Evolutionary conservation across 257 asterid genomes (phyloP).

Genomic region (Solanum etuberosum): DNA sequence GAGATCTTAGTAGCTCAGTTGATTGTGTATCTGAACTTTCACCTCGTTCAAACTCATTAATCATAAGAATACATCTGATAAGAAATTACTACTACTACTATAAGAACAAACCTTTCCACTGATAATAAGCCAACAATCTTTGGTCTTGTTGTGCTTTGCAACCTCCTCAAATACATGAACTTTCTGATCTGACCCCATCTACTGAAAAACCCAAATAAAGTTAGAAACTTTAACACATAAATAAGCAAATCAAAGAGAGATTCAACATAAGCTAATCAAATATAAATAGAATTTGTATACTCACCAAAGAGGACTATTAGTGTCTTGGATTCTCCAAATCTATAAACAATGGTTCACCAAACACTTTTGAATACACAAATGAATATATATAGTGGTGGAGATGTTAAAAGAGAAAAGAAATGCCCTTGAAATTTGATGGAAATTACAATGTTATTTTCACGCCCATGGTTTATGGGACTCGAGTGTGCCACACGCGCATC

Average conservation of each 20-base stretch:
- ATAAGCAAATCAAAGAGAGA: not conserved
- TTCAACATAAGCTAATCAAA: not conserved
- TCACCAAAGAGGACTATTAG: not conserved
- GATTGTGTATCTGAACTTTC: not conserved
- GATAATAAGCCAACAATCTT: slow-evolving; percentile 56
- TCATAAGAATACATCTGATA: too few species aligned
- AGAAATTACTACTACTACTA: not conserved
- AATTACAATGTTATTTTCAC: not conserved
- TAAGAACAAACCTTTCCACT: slow-evolving; percentile 36
- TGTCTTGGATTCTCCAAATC: not conserved
- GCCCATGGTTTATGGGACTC: not conserved
- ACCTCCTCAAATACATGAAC: slow-evolving; percentile 40
- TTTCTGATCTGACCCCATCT: slow-evolving; percentile 46
- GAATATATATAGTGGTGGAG: not conserved
- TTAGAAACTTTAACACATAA: not conserved
- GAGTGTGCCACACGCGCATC: not conserved
- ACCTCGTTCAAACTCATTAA: not conserved
- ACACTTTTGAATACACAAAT: not conserved
- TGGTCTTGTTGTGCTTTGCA: slow-evolving; percentile 31
- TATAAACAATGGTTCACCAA: not conserved
- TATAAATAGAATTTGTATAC: not conserved
- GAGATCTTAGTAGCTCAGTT: not conserved
- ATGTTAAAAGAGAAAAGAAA: not conserved
- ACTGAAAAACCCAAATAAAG: not conserved
- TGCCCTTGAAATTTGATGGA: not conserved